Percentiles rank a stretch among this genome's conserved stretches.
Conservation (phyloP, 352 stramenopile genomes). For the Pythium dissotocum region DNA sequence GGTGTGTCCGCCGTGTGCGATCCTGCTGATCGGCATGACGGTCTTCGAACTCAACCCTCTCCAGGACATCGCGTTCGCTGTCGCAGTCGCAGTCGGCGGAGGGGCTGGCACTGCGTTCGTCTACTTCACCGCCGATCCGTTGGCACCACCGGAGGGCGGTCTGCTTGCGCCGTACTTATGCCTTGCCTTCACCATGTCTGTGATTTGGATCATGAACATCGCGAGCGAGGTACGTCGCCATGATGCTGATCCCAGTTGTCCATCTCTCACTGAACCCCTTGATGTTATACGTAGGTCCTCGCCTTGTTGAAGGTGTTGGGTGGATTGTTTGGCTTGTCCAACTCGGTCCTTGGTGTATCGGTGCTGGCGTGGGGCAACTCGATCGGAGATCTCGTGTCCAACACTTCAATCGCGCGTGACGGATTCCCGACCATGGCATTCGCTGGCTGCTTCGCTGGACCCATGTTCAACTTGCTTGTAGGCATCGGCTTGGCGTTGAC, state of each 20-base stretch:
- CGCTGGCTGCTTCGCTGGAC: conserved; percentile 76
- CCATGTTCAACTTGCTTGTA: conserved; percentile 81
- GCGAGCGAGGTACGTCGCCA: conserved; percentile 52
- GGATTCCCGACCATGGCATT: conserved; percentile 86
- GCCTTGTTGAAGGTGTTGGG: conserved; percentile 73
- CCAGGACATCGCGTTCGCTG: conserved; percentile 47
- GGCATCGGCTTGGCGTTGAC: conserved; percentile 69
- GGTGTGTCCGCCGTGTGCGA: conserved; percentile 60
- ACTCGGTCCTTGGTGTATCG: conserved; percentile 74
- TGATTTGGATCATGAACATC: conserved; percentile 89
- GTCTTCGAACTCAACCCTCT: conserved; percentile 52
- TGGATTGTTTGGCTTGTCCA: conserved; percentile 72
- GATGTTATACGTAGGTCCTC: conserved; percentile 36
- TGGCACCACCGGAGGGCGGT: conserved; percentile 45
- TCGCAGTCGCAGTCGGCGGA: conserved; percentile 43
- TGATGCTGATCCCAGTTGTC: too few species aligned
- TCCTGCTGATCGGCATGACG: conserved; percentile 56
- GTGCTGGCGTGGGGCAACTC: conserved; percentile 82
- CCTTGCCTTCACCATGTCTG: conserved; percentile 81
- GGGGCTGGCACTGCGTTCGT: conserved; percentile 45
- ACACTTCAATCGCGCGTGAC: conserved; percentile 76
- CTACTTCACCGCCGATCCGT: conserved; percentile 30
- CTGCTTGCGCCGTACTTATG: conserved; percentile 58
- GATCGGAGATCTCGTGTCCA: conserved; percentile 76
- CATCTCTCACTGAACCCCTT: neutral